These are phyloP conservation scores for Mariannaea elegans DNA, from an alignment of 2,329 filamentous ascomycete genomes.

Conservation along the genomic window DNA sequence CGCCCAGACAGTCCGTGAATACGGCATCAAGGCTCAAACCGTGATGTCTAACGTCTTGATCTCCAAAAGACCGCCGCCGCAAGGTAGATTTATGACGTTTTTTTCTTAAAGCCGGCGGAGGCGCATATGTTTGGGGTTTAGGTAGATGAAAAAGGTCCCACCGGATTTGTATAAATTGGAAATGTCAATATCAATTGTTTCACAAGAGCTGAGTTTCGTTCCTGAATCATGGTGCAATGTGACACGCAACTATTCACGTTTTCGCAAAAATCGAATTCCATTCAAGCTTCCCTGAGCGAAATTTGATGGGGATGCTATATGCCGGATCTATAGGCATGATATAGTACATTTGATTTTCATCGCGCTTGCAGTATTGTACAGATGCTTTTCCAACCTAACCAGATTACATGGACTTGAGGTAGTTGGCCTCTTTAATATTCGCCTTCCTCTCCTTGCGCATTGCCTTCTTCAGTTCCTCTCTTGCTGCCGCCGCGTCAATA, in stretches of 20 bases:
- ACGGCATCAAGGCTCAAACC: too few species aligned
- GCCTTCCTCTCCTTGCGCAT: conserved; percentile 79
- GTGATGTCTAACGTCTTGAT: too few species aligned
- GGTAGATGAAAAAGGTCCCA: conserved; percentile 12
- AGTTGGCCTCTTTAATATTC: conserved; percentile 86
- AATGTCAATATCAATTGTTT: conserved; percentile 23
- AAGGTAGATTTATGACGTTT: conserved; percentile 3
- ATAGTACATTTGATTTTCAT: conserved; percentile 41
- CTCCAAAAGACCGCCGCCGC: too few species aligned
- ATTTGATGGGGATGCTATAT: conserved; percentile 20
- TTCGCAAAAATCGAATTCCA: too few species aligned
- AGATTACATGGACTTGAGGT: conserved; percentile 78
- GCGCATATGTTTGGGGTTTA: conserved; percentile 12
- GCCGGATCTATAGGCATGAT: conserved; percentile 22
- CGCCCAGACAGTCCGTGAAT: too few species aligned
- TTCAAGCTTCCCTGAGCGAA: not conserved
- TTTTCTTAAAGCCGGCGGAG: conserved; percentile 6
- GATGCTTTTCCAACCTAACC: conserved; percentile 18
- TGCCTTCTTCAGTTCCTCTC: conserved; percentile 72
- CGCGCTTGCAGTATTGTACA: conserved; percentile 39
- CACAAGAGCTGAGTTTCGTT: not conserved
- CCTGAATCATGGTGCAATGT: too few species aligned
- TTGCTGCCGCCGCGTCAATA: conserved; percentile 57
- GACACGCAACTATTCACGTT: too few species aligned
- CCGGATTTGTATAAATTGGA: conserved; percentile 30